A percentile compares a stretch with the other conserved stretches of the same genome.
Conservation (phyloP, 768 basidiomycete species). For the Tulasnella sp. region DNA sequence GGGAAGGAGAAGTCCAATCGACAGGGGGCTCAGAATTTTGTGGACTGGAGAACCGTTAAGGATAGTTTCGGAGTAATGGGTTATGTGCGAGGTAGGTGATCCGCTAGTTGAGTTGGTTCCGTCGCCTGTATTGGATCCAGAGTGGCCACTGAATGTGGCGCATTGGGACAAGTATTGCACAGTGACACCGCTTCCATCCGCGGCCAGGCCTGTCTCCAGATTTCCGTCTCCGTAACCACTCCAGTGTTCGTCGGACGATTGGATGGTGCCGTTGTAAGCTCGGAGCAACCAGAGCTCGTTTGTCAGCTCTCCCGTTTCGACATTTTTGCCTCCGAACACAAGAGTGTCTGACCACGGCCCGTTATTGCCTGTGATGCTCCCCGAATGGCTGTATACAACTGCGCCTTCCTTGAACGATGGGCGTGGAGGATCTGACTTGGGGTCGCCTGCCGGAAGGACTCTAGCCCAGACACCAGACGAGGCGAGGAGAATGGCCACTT, state of each 20-base stretch:
- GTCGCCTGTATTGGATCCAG: not conserved
- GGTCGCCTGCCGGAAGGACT: conserved; percentile 65
- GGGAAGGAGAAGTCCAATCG: conserved; percentile 35
- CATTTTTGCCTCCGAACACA: conserved; percentile 67
- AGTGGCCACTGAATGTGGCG: conserved; percentile 27
- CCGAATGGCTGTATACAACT: conserved; percentile 42
- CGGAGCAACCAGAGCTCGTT: conserved; percentile 71
- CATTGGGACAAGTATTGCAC: conserved; percentile 50
- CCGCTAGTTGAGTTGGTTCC: not conserved
- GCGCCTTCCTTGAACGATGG: conserved; percentile 66
- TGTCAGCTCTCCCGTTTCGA: conserved; percentile 45
- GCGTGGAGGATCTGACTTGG: conserved; percentile 38
- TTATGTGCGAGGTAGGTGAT: conserved; percentile 16
- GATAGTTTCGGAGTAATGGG: not conserved
- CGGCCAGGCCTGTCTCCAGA: conserved; percentile 50
- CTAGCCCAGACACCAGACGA: conserved; percentile 57
- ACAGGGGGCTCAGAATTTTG: conserved; percentile 38
- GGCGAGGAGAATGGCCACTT: conserved; percentile 59
- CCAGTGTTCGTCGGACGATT: conserved; percentile 37
- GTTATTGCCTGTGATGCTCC: conserved; percentile 21
- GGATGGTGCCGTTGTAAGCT: conserved; percentile 47
- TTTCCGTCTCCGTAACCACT: conserved; percentile 49
- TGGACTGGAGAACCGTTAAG: conserved; percentile 37
- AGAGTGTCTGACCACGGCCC: conserved; percentile 45
- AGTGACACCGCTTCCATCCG: conserved; percentile 56